Percentiles rank a stretch among this genome's conserved stretches.
Conservation (phyloP, 495 filamentous ascomycete species). For the Penicillium flavigenum region DNA sequence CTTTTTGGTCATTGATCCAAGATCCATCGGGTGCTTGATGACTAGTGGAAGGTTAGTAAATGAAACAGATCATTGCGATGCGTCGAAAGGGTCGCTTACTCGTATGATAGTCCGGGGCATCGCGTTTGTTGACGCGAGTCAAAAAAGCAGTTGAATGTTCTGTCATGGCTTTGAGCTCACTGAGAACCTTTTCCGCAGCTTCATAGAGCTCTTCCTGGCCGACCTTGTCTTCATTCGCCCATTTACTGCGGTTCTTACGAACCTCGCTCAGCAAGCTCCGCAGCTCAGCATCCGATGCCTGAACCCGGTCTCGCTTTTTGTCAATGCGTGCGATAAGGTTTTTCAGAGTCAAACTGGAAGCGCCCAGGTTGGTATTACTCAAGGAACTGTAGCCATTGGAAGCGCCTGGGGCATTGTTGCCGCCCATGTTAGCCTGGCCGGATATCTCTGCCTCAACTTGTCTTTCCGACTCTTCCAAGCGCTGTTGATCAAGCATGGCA, state of each 20-base stretch:
- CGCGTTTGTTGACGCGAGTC: slow-evolving; percentile 89
- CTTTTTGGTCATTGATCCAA: slow-evolving; percentile 98
- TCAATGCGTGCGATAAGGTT: slow-evolving; percentile 96
- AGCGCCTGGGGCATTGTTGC: slow-evolving; percentile 46
- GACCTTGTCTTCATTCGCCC: slow-evolving; percentile 96
- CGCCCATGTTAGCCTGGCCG: slow-evolving; percentile 57
- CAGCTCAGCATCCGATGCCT: slow-evolving; percentile 88
- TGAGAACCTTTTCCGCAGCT: slow-evolving; percentile 90
- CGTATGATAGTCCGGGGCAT: slow-evolving; percentile 92
- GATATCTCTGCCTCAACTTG: slow-evolving; percentile 92
- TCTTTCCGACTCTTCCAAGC: slow-evolving; percentile 92
- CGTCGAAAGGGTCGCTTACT: slow-evolving; percentile 51
- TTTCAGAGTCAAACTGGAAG: slow-evolving; percentile 94
- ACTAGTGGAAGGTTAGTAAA: slow-evolving; percentile 51
- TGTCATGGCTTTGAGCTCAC: slow-evolving; percentile 92
- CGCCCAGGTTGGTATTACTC: slow-evolving; percentile 89
- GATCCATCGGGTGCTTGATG: slow-evolving; percentile 97
- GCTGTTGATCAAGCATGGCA: slow-evolving; percentile 97
- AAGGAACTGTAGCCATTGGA: slow-evolving; percentile 74
- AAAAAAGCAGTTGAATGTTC: slow-evolving; percentile 94
- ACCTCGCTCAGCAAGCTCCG: slow-evolving; percentile 93
- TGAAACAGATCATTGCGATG: not conserved
- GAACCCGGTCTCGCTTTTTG: slow-evolving; percentile 79
- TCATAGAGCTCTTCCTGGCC: slow-evolving; percentile 98
- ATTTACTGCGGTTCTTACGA: slow-evolving; percentile 95